Evolutionary conservation across 805 yeast species (phyloP).

Genomic region (Myxozyma vanderwaltii): DNA sequence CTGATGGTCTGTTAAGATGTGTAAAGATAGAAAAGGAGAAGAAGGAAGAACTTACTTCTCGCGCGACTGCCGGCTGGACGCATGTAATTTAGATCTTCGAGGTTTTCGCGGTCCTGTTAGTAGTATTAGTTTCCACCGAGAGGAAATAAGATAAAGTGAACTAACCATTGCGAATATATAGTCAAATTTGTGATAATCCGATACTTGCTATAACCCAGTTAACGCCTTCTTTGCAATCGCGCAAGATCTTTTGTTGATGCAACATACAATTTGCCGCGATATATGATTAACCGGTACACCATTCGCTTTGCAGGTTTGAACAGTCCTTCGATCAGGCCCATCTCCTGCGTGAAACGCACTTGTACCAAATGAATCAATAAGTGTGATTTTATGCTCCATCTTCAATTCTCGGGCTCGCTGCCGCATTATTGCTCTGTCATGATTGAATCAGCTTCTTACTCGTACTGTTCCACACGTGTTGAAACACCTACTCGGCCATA

Average conservation of each 20-base stretch:
- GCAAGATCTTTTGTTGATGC: slow-evolving; percentile 42
- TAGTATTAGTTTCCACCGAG: neutral
- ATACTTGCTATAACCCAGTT: slow-evolving; percentile 30
- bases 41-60: slow-evolving; percentile 34
- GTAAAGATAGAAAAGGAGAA: slow-evolving; percentile 40
- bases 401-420: slow-evolving; percentile 16
- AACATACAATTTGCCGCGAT: slow-evolving; percentile 64
- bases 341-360: slow-evolving; percentile 84
- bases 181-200: slow-evolving; percentile 53
- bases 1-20: slow-evolving; percentile 57
- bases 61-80: slow-evolving; percentile 46
- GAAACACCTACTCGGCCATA: slow-evolving; percentile 72
- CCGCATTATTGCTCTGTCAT: slow-evolving; percentile 17
- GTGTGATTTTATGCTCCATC: slow-evolving; percentile 7
- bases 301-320: slow-evolving; percentile 64
- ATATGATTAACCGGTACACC: slow-evolving; percentile 73
- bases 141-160: too few relatives aligned
- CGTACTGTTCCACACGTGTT: too few relatives aligned
- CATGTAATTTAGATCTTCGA: slow-evolving; percentile 47
- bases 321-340: slow-evolving; percentile 74
- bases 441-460: neutral
- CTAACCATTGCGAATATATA: slow-evolving; percentile 57
- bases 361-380: slow-evolving; percentile 84
- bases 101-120: slow-evolving; percentile 50
- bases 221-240: neutral